Base-by-base conservation (phyloP, 2,329 filamentous ascomycete species). In the Nectriaceae sp. region DNA sequence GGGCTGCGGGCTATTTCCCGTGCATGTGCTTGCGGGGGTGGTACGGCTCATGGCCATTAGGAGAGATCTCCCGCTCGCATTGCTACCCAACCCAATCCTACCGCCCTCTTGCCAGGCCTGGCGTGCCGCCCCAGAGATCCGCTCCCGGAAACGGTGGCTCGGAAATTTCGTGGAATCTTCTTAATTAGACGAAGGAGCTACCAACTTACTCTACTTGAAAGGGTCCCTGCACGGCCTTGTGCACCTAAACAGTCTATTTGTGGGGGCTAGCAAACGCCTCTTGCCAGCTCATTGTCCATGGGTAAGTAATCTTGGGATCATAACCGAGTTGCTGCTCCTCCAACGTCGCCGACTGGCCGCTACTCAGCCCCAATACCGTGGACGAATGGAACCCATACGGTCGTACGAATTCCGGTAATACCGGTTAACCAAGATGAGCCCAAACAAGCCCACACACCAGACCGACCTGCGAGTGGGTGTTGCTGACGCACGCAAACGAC, bases 81-180 rank as follows among this genome's bases (percentile, higher is more conserved):
- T 62, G 59, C 48, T 62, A 62, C 59, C 59, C 59, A 62, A 62
- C 59, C 33, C 33, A 36, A n/a, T 36, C 33, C 5, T n/a, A 36
- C 8, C 13, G 16, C 33, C 33, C 33, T 36, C 24, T 6, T 29
- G 5, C 33, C 33, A n/a, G 33, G 6, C 11, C 33, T 11, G 13
- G 5, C 33, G 16, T 36, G 26, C 33, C 8, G 33, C 33, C 33
- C 33, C 33, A 36, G 8, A 16, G 16, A 36, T 36, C 24, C 5
- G n/a, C n/a, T 31, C 26, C 26, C 26, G 10, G 26, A 15, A 15
- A 8, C 33, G 8, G 8, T n/a, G 16, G 13, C 33, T 36, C 33
- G 33, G 33, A 36, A 36, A n/a, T 36, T 15, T 36, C 33, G 16
- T 15, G 33, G 13, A 36, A 36, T 36, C 5, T 36, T 36, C 33